Evolutionary conservation across 805 yeast genomes (phyloP).

Genomic region (Ogataea sp.): DNA sequence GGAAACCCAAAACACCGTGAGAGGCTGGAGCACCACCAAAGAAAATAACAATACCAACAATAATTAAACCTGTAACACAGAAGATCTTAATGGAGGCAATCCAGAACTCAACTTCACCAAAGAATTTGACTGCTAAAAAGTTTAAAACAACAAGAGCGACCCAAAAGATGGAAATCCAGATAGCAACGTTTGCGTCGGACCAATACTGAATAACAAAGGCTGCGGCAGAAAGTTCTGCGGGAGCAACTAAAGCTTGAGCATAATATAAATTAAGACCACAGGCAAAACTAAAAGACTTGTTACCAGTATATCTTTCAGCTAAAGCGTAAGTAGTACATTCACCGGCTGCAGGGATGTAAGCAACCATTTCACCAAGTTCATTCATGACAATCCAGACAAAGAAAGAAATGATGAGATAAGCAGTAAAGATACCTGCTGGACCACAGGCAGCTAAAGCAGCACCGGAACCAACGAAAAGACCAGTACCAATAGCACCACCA

Average conservation of each 20-base stretch:
- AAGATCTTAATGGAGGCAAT: conserved; percentile 56
- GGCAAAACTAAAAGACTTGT: conserved; percentile 53
- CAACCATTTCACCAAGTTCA: conserved; percentile 60
- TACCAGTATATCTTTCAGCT: conserved; percentile 25
- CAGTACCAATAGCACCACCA: conserved; percentile 71
- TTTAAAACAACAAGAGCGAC: conserved; percentile 38
- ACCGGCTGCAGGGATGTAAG: conserved; percentile 53
- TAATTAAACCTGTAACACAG: conserved; percentile 53
- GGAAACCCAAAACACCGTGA: conserved; percentile 36
- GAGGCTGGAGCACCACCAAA: conserved; percentile 59
- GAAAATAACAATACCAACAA: conserved; percentile 48
- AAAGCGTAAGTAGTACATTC: conserved; percentile 55
- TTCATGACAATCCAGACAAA: conserved; percentile 36
- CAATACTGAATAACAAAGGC: conserved; percentile 54
- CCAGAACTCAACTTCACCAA: conserved; percentile 57
- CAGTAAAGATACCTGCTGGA: conserved; percentile 41
- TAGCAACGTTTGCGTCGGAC: conserved; percentile 51
- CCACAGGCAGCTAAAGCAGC: conserved; percentile 27
- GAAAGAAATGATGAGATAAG: conserved; percentile 55
- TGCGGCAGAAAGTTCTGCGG: conserved; percentile 61
- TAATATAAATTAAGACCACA: conserved; percentile 41
- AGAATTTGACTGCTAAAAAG: conserved; percentile 41
- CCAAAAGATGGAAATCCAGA: conserved; percentile 50
- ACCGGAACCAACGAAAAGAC: conserved; percentile 43
- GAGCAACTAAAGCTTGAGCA: conserved; percentile 43